A percentile compares a stretch with the other conserved stretches of the same genome.
phyloP scores from a whole-genome alignment of 106 monocot species.

The Cymbidium sinense region DNA sequence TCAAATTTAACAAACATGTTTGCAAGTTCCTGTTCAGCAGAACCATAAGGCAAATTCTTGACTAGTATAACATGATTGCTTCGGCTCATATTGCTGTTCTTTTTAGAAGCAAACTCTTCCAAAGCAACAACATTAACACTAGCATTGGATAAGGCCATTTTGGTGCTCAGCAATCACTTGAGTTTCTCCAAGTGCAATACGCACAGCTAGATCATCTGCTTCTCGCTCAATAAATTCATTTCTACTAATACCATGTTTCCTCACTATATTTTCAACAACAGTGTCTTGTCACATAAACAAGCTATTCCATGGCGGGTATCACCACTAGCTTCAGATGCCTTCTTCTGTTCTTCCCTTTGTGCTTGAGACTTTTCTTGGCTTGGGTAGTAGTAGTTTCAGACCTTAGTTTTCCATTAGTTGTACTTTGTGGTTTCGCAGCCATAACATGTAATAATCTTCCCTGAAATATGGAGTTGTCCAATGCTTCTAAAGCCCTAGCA shows the following conservation, averaged over 20 bases:
- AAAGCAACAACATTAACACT: slow-evolving; percentile 71
- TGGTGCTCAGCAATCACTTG: slow-evolving; percentile 81
- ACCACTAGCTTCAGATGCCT: slow-evolving; percentile 81
- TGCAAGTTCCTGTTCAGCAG: slow-evolving; percentile 68
- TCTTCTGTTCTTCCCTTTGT: slow-evolving; percentile 62
- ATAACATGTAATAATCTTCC: slow-evolving; percentile 85
- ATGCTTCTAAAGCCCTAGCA: slow-evolving; percentile 75
- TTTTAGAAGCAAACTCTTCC: slow-evolving; percentile 59
- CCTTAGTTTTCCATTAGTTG: slow-evolving; percentile 38
- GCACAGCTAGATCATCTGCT: slow-evolving; percentile 90
- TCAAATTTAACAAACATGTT: slow-evolving; percentile 88
- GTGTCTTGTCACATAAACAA: slow-evolving; percentile 87
- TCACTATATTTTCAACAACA: slow-evolving; percentile 94
- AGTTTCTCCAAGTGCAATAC: slow-evolving; percentile 90
- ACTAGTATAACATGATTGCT: slow-evolving; percentile 89
- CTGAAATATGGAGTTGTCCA: slow-evolving; percentile 88
- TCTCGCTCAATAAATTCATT: slow-evolving; percentile 83
- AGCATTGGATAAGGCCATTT: slow-evolving; percentile 60
- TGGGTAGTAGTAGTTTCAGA: slow-evolving; percentile 17
- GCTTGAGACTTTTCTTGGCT: slow-evolving; percentile 62
- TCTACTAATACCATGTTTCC: slow-evolving; percentile 85
- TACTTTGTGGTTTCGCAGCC: slow-evolving; percentile 68
- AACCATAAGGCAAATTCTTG: slow-evolving; percentile 88
- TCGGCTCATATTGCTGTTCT: slow-evolving; percentile 45
- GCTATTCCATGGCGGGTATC: slow-evolving; percentile 94